Percentiles rank a stretch among this genome's conserved stretches.
These are phyloP conservation scores for Ceriops tagal DNA, from an alignment of 345 rosid genomes.

Conservation along the genomic window DNA sequence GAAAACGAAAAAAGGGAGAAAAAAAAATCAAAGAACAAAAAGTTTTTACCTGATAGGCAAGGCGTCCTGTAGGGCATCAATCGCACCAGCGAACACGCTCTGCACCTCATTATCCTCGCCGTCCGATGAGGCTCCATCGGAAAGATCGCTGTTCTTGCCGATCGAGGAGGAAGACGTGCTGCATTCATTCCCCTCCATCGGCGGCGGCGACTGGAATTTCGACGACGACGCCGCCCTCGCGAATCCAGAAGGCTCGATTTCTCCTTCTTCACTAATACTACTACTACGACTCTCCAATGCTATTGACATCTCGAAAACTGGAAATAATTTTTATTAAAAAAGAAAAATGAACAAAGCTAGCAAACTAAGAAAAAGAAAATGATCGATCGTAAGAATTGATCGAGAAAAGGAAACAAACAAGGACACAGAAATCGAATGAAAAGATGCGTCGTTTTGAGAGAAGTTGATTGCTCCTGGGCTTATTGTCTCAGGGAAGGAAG, in stretches of 20 bases:
- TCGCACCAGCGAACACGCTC: conserved; percentile 22
- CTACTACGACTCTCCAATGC: not conserved
- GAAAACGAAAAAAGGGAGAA: not conserved
- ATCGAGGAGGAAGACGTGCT: conserved; percentile 27
- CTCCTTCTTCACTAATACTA: not conserved
- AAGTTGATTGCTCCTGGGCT: too few species aligned
- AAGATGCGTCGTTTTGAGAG: too few species aligned
- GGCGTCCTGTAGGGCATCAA: conserved; percentile 25
- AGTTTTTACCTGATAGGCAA: conserved; percentile 25
- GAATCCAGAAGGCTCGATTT: conserved; percentile 5
- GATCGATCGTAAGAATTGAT: not conserved
- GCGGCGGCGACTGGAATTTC: conserved; percentile 13
- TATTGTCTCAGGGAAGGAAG: too few species aligned
- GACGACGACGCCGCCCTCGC: not conserved
- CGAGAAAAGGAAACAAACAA: too few species aligned
- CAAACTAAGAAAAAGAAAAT: too few species aligned
- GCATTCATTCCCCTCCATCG: conserved; percentile 10
- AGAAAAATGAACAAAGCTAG: not conserved
- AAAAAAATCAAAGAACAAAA: not conserved
- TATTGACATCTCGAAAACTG: conserved; percentile 2
- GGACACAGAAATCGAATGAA: too few species aligned
- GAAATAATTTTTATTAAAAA: too few species aligned
- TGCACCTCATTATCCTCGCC: conserved; percentile 31
- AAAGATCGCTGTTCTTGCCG: conserved; percentile 29
- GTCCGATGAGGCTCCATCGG: not conserved